A percentile compares a stretch with the other conserved stretches of the same genome.
These are phyloP conservation scores for Cymbomonas tetramitiformis DNA, from an alignment of 139 green algal species.

Conservation along the genomic window DNA sequence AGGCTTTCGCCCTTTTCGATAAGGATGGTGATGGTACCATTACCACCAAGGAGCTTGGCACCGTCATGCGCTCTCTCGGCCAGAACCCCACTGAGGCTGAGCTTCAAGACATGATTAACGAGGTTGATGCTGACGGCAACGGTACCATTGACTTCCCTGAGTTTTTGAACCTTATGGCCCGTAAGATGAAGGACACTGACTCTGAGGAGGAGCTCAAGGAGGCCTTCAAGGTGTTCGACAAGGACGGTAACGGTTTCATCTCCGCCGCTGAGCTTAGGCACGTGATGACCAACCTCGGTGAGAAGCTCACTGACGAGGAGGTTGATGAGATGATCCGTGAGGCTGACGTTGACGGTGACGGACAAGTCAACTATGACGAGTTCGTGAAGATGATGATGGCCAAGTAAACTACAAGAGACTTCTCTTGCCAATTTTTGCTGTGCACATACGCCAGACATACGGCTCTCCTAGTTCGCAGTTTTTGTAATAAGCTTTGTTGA, in stretches of 20 bases:
- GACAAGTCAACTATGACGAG: conserved; percentile 50
- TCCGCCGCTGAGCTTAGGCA: conserved; percentile 88
- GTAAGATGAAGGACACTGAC: conserved; percentile 94
- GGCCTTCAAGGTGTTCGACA: conserved; percentile 99
- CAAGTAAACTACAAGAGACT: conserved; percentile 28
- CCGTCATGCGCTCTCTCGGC: conserved; percentile 94
- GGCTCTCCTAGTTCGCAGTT: too few species aligned
- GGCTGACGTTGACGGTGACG: conserved; percentile 50
- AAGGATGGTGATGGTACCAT: conserved; percentile 78
- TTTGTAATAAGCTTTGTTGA: too few species aligned
- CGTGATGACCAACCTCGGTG: conserved; percentile 93
- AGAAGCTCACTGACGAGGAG: conserved; percentile 86
- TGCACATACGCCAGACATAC: too few species aligned
- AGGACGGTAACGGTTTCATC: conserved; percentile 98
- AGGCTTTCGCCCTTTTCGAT: conserved; percentile 81
- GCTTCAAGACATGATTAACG: conserved; percentile 99
- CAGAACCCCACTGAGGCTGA: conserved; percentile 98
- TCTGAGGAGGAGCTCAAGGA: conserved; percentile 94
- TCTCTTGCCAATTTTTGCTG: neutral
- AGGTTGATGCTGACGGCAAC: conserved; percentile 96
- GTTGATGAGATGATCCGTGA: conserved; percentile 59
- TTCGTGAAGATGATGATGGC: conserved; percentile 55
- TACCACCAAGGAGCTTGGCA: conserved; percentile 83
- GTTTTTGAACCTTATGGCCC: conserved; percentile 93
- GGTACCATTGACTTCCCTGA: conserved; percentile 98